Conservation (phyloP, 805 yeast species). For the Myxozyma udenii region DNA sequence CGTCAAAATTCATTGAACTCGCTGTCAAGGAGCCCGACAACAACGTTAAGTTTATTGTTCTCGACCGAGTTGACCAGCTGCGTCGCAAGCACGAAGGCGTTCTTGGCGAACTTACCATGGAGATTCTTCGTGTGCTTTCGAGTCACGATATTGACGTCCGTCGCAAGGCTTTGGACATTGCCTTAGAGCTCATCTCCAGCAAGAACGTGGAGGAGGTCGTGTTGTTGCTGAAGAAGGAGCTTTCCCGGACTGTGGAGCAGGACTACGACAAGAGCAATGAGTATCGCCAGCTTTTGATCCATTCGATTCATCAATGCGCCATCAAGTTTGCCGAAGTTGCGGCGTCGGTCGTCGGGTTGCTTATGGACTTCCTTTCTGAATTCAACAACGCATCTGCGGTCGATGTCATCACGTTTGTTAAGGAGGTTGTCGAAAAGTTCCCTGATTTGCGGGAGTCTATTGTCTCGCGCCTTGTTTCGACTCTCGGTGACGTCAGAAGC, state of each 20-base stretch:
- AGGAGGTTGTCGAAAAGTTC: slow-evolving; percentile 89
- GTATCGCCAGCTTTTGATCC: slow-evolving; percentile 83
- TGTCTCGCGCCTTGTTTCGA: slow-evolving; percentile 56
- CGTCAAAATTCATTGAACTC: slow-evolving; percentile 78
- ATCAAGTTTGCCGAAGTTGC: slow-evolving; percentile 87
- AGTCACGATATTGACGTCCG: slow-evolving; percentile 90
- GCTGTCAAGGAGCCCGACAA: slow-evolving; percentile 93
- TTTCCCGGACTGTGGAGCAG: slow-evolving; percentile 63
- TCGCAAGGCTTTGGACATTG: slow-evolving; percentile 76
- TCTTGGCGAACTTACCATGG: slow-evolving; percentile 78
- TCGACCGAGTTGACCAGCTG: slow-evolving; percentile 78
- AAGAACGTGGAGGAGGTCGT: slow-evolving; percentile 94
- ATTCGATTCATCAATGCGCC: slow-evolving; percentile 86
- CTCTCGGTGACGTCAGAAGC: slow-evolving; percentile 67
- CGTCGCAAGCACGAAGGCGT: slow-evolving; percentile 74
- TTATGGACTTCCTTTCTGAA: slow-evolving; percentile 82
- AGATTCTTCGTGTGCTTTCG: slow-evolving; percentile 78
- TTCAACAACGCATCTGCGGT: slow-evolving; percentile 80
- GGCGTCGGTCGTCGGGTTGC: slow-evolving; percentile 79
- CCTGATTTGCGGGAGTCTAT: slow-evolving; percentile 71
- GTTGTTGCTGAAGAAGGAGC: slow-evolving; percentile 85
- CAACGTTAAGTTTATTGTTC: slow-evolving; percentile 87
- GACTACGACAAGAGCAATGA: slow-evolving; percentile 79
- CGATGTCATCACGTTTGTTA: slow-evolving; percentile 86
- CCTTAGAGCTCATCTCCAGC: slow-evolving; percentile 73